Evolutionary conservation across 1,139 yeast species (phyloP), one percentile per base, ranked within the genome.

Genomic region (Candida mesenterica): DNA sequence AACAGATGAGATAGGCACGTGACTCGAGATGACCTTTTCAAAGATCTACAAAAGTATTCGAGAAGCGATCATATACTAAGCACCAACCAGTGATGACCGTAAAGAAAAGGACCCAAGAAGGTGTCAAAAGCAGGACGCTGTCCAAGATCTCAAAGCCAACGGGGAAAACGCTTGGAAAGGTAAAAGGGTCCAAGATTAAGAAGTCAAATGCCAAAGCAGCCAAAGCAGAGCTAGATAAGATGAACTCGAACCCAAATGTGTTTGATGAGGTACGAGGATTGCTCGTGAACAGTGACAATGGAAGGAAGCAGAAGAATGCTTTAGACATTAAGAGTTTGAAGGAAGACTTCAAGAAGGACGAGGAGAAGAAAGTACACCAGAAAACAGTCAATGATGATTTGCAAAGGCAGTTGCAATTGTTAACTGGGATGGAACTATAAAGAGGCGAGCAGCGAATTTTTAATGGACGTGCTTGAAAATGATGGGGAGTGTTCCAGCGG

Each of bases 341-440:
- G 39, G 62, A 63, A 20, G 89, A 77, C 44, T 59, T 68, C 40
- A 57, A 60, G 34, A 58, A 61, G 28, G 71, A 71, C 31, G 63
- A 67, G 38, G 59, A 68, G 39, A 56, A 55, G 12, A 60, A 62
- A 40, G 55, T 56, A 16, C 53, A 62, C 38, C 61, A 67, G 30
- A 65, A 71, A 44, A 55, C 64, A 36, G 71, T 76, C 3, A 77
- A 80, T 26, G 61, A 63, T 28, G 82, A 76, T 38, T 53, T 84
- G 34, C 52, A 68, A 33, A 62, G 65, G 37, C 90, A 83, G 55
- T 60, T 83, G 42, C 87, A 81, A 40, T 47, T 76, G 50, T 71
- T 82, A 32, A 68, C 72, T 7, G 79, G 75, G 3, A 72, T 79
- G 62, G 73, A 62, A 15, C 50, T 76, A 28, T 65, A 43, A 40